Evolutionary conservation across 148 eudicot species (phyloP).

Genomic region (Agrostemma githago): DNA sequence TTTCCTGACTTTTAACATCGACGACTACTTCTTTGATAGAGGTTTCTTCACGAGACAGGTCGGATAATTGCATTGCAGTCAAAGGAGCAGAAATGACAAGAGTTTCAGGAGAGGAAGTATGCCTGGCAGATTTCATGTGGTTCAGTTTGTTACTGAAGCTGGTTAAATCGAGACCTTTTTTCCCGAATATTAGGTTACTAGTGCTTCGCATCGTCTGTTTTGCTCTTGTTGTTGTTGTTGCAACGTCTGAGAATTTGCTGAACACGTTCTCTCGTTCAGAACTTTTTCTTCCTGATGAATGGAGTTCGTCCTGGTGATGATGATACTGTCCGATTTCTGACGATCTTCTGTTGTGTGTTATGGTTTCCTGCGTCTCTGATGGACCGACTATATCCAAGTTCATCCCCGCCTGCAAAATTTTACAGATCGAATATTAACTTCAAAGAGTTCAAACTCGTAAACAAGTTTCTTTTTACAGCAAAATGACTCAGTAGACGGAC

Average conservation of each 20-base stretch:
- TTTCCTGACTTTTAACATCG: constrained; percentile 34
- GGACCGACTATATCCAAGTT: constrained; percentile 22
- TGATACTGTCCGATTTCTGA: constrained; percentile 7
- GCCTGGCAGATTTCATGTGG: constrained; percentile 58
- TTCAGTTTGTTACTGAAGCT: constrained; percentile 47
- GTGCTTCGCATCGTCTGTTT: constrained; percentile 43
- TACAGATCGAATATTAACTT: neutral
- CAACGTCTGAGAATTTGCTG: constrained; percentile 35
- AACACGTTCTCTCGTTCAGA: constrained; percentile 32
- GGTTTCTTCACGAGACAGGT: constrained; percentile 31
- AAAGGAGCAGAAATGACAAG: constrained; percentile 25
- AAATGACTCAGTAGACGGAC: no score
- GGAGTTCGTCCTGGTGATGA: constrained; percentile 24
- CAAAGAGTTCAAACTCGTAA: neutral
- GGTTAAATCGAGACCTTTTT: constrained; percentile 44
- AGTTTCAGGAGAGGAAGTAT: constrained; percentile 35
- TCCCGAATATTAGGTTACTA: constrained; percentile 44
- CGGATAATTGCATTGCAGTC: constrained; percentile 21
- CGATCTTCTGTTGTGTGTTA: constrained; percentile 16
- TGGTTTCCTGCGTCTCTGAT: constrained; percentile 22
- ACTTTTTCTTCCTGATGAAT: constrained; percentile 19
- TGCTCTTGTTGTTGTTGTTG: constrained; percentile 38
- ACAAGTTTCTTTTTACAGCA: no score
- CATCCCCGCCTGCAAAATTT: constrained; percentile 27
- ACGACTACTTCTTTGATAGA: constrained; percentile 29